Evolutionary conservation across 129 eudicot species (phyloP).

Genomic region (Centrapalus pauciflorus): DNA sequence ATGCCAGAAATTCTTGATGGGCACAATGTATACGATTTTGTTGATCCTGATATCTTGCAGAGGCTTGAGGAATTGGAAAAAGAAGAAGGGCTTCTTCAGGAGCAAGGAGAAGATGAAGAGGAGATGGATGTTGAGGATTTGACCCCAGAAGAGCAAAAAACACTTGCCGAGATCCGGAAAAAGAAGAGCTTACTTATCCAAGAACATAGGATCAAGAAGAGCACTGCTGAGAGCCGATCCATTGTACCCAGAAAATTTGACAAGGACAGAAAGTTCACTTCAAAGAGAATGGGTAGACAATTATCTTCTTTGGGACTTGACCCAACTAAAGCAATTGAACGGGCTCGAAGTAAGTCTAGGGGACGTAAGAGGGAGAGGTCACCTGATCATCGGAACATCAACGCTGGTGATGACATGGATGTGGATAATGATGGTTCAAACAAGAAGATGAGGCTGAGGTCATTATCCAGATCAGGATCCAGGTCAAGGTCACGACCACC

Average conservation of each 20-base stretch:
- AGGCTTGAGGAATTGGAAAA: slow-evolving; percentile 88
- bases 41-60: slow-evolving; percentile 80
- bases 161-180: slow-evolving; percentile 61
- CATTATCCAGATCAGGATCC: slow-evolving; percentile 35
- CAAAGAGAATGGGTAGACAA: slow-evolving; percentile 85
- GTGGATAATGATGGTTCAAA: slow-evolving; percentile 48
- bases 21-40: slow-evolving; percentile 81
- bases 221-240: slow-evolving; percentile 83
- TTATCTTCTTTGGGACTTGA: slow-evolving; percentile 67
- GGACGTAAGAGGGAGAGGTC: slow-evolving; percentile 95
- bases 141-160: slow-evolving; percentile 58
- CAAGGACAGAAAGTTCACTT: slow-evolving; percentile 59
- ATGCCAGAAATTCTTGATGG: slow-evolving; percentile 93
- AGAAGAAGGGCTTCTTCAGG: slow-evolving; percentile 74
- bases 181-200: slow-evolving; percentile 77
- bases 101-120: slow-evolving; percentile 51
- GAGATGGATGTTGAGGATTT: slow-evolving; percentile 78
- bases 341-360: slow-evolving; percentile 80
- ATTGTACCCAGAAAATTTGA: slow-evolving; percentile 81
- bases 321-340: slow-evolving; percentile 57
- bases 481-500: slow-evolving; percentile 73
- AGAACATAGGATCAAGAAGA: slow-evolving; percentile 77
- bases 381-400: slow-evolving; percentile 13
- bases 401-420: slow-evolving; percentile 51
- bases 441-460: slow-evolving; percentile 65